phyloP scores from a whole-genome alignment of 352 stramenopile species.

The Hyaloperonospora brassicae region DNA sequence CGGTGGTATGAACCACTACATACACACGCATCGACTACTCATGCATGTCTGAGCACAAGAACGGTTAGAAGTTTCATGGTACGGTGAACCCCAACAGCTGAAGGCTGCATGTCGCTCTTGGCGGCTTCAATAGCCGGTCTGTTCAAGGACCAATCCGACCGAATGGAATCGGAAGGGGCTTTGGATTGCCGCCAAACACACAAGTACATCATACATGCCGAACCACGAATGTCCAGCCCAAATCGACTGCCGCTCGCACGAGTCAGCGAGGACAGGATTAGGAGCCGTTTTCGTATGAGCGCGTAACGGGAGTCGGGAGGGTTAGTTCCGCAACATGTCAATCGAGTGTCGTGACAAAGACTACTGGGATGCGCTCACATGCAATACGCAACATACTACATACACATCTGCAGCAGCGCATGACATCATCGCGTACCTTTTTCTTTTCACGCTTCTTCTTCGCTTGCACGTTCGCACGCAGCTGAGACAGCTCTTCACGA shows the following conservation, averaged over 20 bases:
- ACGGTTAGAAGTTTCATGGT: constrained; percentile 76
- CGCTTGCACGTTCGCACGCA: constrained; percentile 60
- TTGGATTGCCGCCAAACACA: constrained; percentile 68
- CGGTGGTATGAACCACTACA: no score
- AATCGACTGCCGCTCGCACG: constrained; percentile 64
- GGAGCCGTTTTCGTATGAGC: constrained; percentile 56
- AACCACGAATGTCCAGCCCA: constrained; percentile 45
- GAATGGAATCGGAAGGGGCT: constrained; percentile 75
- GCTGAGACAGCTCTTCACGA: constrained; percentile 74
- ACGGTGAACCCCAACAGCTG: constrained; percentile 78
- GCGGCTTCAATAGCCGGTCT: constrained; percentile 89
- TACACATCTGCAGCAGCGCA: constrained; percentile 4
- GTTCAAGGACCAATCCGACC: constrained; percentile 87
- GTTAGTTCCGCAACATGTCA: constrained; percentile 86
- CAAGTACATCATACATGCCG: constrained; percentile 9
- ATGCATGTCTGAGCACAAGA: constrained; percentile 85
- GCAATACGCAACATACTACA: constrained; percentile 21
- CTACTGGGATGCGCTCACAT: constrained; percentile 80
- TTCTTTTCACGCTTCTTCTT: constrained; percentile 89
- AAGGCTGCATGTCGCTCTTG: constrained; percentile 83
- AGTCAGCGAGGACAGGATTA: constrained; percentile 46
- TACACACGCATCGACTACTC: constrained; percentile 19
- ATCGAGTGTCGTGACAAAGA: constrained; percentile 75
- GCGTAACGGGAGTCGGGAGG: constrained; percentile 87
- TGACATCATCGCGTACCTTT: constrained; percentile 46